Evolutionary conservation across 495 filamentous ascomycete species (phyloP).

Genomic region (Lasiosphaeria hispida): DNA sequence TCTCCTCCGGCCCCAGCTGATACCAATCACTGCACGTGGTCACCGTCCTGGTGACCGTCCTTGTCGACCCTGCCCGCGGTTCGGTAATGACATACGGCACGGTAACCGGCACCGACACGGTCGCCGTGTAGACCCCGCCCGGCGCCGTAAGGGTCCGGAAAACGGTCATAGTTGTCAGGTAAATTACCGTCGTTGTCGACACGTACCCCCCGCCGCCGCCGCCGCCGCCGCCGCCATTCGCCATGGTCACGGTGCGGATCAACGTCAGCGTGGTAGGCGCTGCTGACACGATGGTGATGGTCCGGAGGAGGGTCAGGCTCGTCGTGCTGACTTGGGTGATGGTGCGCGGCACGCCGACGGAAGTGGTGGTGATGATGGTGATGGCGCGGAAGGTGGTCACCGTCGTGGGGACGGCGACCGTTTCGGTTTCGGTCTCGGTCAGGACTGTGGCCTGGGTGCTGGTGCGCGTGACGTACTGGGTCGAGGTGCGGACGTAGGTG

Average conservation of each 20-base stretch:
- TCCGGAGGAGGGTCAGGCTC: conserved; percentile 5
- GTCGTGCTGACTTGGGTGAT: not conserved
- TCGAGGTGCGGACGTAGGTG: no score
- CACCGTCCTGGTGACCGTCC: conserved; percentile 3
- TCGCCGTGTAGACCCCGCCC: not conserved
- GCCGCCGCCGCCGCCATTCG: conserved; percentile 1
- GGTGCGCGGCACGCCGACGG: not conserved
- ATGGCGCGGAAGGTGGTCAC: not conserved
- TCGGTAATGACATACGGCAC: no score
- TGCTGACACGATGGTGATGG: not conserved
- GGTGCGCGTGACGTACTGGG: no score
- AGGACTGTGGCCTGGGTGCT: no score
- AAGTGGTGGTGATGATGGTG: not conserved
- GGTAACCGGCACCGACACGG: no score
- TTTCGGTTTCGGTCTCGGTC: no score
- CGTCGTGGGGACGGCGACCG: no score
- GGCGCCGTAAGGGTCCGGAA: conserved; percentile 11
- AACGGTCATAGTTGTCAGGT: conserved; percentile 4
- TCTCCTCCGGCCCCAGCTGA: not conserved
- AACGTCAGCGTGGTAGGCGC: conserved; percentile 3
- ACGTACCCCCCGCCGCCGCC: no score
- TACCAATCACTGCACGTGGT: not conserved
- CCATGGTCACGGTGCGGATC: conserved; percentile 1
- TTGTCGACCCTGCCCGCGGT: no score
- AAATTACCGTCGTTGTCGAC: not conserved